Conservation (phyloP, 805 yeast species). For the Starmerella apis region DNA sequence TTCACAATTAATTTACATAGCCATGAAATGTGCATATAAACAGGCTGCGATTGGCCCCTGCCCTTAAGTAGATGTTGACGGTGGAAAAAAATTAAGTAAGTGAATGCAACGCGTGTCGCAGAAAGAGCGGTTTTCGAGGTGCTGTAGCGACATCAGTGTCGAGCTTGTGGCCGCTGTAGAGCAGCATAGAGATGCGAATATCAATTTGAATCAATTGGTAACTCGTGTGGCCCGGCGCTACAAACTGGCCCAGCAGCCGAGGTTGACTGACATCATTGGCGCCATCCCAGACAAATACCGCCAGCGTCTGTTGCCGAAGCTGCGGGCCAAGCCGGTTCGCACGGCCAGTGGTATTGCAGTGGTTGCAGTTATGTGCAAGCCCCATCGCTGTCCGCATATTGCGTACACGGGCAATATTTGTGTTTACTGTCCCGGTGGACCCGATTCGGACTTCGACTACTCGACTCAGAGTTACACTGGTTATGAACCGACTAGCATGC, state of each 20-base stretch:
- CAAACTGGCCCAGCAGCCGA: constrained; percentile 82
- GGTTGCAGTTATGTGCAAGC: constrained; percentile 98
- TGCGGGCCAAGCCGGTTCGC: constrained; percentile 97
- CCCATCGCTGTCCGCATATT: constrained; percentile 97
- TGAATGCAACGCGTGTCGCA: constrained; percentile 16
- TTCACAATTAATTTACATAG: too few relatives aligned
- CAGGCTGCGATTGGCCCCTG: constrained; percentile 7
- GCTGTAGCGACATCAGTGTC: constrained; percentile 83
- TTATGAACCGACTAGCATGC: constrained; percentile 97
- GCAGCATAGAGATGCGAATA: constrained; percentile 47
- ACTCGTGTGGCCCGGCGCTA: constrained; percentile 79
- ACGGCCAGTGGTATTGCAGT: constrained; percentile 99
- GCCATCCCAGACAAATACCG: constrained; percentile 95
- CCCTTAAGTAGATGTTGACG: constrained; percentile 3
- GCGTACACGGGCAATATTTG: constrained; percentile 98
- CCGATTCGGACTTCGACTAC: constrained; percentile 95
- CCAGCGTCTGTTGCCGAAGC: constrained; percentile 78
- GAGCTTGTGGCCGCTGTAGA: constrained; percentile 73
- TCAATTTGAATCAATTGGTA: constrained; percentile 83
- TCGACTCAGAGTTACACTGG: constrained; percentile 98
- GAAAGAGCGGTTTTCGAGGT: constrained; percentile 81
- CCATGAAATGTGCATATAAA: not conserved
- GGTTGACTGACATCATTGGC: constrained; percentile 86
- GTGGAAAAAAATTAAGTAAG: constrained; percentile 9
- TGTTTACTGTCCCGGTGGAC: constrained; percentile 98